Percentiles rank a stretch among this genome's conserved stretches.
Conservation (phyloP, 352 stramenopile species). For the Phytophthora fragariae region DNA sequence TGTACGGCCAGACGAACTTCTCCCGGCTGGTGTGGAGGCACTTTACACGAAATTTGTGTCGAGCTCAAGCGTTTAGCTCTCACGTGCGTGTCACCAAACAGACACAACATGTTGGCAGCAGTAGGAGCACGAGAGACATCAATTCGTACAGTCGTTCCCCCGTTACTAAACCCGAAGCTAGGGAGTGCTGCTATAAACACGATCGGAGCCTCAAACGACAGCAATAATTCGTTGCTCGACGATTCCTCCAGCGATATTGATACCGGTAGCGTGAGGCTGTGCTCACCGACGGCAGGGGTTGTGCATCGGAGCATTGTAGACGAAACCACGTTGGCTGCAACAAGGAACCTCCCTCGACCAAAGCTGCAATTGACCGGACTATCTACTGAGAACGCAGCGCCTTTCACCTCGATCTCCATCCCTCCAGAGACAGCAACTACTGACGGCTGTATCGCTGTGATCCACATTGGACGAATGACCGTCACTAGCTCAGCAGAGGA, state of each 20-base stretch:
- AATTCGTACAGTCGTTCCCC: slow-evolving; percentile 35
- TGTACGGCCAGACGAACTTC: slow-evolving; percentile 27
- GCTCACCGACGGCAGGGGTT: slow-evolving; percentile 18
- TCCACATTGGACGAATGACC: slow-evolving; percentile 24
- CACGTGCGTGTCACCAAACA: slow-evolving; percentile 35
- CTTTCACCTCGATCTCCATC: slow-evolving; percentile 33
- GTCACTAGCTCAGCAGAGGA: slow-evolving; percentile 24
- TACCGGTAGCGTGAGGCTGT: slow-evolving; percentile 34
- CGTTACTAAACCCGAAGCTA: slow-evolving; percentile 41
- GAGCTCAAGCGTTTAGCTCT: slow-evolving; percentile 25
- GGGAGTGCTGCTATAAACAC: slow-evolving; percentile 25
- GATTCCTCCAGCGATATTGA: slow-evolving; percentile 18
- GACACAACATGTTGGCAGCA: slow-evolving; percentile 27
- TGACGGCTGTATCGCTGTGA: slow-evolving; percentile 32
- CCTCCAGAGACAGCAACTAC: slow-evolving; percentile 31
- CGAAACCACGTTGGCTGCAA: slow-evolving; percentile 22
- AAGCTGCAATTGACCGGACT: slow-evolving; percentile 34
- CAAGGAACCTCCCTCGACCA: slow-evolving; percentile 26
- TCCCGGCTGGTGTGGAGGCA: slow-evolving; percentile 29
- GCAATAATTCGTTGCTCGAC: slow-evolving; percentile 43
- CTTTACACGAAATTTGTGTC: slow-evolving; percentile 35
- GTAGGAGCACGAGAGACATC: slow-evolving; percentile 17
- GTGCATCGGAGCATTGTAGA: slow-evolving; percentile 26
- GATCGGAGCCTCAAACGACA: slow-evolving; percentile 43
- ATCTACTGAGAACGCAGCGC: slow-evolving; percentile 24